These are phyloP conservation scores for Lactarius hatsudake DNA, from an alignment of 768 basidiomycete genomes.

Conservation along the genomic window DNA sequence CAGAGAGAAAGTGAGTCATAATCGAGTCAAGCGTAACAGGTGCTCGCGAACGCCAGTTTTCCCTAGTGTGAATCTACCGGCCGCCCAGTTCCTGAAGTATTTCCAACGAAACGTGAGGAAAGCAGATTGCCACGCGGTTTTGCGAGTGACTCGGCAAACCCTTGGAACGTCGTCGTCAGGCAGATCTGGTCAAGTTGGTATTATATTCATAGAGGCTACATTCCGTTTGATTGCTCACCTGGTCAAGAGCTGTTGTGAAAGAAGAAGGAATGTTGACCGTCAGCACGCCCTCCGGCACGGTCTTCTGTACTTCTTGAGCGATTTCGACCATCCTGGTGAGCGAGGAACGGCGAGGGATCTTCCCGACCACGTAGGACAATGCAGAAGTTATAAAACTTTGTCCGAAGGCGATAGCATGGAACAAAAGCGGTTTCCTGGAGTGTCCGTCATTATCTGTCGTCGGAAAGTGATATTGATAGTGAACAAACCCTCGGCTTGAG, in stretches of 20 bases:
- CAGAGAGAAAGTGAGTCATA: no score
- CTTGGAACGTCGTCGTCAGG: constrained; percentile 55
- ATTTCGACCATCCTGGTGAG: constrained; percentile 53
- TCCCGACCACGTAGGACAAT: no score
- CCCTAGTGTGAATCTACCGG: no score
- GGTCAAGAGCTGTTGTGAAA: constrained; percentile 49
- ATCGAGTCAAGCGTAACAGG: no score
- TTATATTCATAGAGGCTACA: neutral
- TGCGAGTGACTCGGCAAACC: constrained; percentile 53
- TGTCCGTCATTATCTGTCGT: neutral
- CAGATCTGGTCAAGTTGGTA: constrained; percentile 40
- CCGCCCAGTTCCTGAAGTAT: no score
- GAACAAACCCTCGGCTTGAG: constrained; percentile 41
- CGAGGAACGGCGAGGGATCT: constrained; percentile 9
- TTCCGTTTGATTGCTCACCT: constrained; percentile 34
- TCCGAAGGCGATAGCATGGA: constrained; percentile 57
- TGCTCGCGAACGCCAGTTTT: no score
- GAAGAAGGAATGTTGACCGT: constrained; percentile 39
- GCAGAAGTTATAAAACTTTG: constrained; percentile 26
- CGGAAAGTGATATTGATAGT: neutral
- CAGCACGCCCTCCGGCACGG: constrained; percentile 41
- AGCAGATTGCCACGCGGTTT: constrained; percentile 49
- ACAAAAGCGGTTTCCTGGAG: constrained; percentile 49
- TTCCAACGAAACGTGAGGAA: no score
- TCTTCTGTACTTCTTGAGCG: constrained; percentile 45